Evolutionary conservation across 106 monocot genomes (phyloP), one percentile per base, ranked within the genome.

Genomic region (Amphibolis antarctica): DNA sequence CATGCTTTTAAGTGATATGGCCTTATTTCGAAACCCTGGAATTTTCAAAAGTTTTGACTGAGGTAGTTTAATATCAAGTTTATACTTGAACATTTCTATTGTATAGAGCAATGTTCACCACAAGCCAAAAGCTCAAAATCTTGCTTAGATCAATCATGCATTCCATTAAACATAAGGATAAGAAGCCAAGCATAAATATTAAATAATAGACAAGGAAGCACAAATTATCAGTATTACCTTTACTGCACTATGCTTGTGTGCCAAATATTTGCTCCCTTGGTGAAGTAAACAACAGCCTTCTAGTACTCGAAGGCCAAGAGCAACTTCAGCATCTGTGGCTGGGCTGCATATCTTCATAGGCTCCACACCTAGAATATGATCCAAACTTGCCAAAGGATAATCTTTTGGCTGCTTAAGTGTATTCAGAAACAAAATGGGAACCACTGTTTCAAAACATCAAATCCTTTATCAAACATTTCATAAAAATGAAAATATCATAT

Each of bases 231-330:
- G 1, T 42, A 31, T 18, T 78, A 92, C 98, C 82, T 92, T 88
- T 20, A 99, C 51, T 64, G 82, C 87, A 58, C 80, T 75, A 55
- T 80, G 68, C 52, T 92, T 71, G 60, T 91, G 63, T 50, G 98
- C 82, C 43, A 85, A 69, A 67, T 62, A 66, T 64, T 78, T 73
- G 71, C 91, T 82, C 62, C 81, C 79, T 56, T 65, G 72, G 59
- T 92, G 79, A 42, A 99, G 74, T 42, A 99, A 77, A 65, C 98
- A 99, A 77, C 87, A 99, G 25, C 87, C 98, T 80, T 92, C 91
- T 68, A 99, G 55, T 71, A 92, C 98, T 70, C 91, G 80, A 75
- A 99, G 91, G 62, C 87, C 98, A 64, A 99, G 83, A 63, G 91
- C 68, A 69, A 92, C 75, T 79, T 99, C 98, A 43, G 69, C 70